Base-by-base conservation (phyloP, 768 basidiomycete species). In the Gloeostereum incarnatum region DNA sequence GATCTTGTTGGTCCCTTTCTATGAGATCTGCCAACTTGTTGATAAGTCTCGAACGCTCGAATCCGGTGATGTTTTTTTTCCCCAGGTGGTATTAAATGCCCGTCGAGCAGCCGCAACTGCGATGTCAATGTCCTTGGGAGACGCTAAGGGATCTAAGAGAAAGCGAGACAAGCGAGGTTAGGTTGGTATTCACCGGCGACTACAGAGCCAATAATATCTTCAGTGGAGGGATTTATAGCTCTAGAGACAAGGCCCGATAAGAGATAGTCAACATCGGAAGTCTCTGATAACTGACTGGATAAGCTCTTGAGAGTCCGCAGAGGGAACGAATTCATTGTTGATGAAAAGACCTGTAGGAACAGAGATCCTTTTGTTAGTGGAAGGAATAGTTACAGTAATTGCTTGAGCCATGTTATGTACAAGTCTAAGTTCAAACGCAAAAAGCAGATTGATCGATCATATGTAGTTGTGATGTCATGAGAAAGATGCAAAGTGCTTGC, bases 21-120 rank as follows among this genome's bases (percentile, higher is more conserved):
- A 94, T 89, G 46, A 96, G 71, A 53, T 91, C 87, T 14, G 91
- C 91, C 18, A 94, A 74, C 56, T 81, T 87, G 65, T 85, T 79
- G 35, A 96, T 62, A 38, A 92, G 66, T 45, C 77, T 75, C 16
- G 88, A 79, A 31, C 94, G 71, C 59, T 89, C 81, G 43, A 78
- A 75, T 19, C 85, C 82, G n/a, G 83, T 79, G 39, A 85, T 75
- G 49, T 90, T 87, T 59, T n/a, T n/a, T 83, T 81, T 3, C 90
- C 92, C 90, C 90, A 94, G 19, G 81, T 78, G 10, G 81, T 84
- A 39, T 81, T 73, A 66, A 86, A 89, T 4, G 91, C 89, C 25
- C 71, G 64, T 44, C 85, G 77, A 16, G 92, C 91, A 10, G 89
- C 83, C 5, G 75, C 73, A 24, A 94, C 87, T 3, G 90, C 90